Evolutionary conservation across 225 moss, liverwort and hornwort species (phyloP).

Genomic region (Marchantia polymorpha): DNA sequence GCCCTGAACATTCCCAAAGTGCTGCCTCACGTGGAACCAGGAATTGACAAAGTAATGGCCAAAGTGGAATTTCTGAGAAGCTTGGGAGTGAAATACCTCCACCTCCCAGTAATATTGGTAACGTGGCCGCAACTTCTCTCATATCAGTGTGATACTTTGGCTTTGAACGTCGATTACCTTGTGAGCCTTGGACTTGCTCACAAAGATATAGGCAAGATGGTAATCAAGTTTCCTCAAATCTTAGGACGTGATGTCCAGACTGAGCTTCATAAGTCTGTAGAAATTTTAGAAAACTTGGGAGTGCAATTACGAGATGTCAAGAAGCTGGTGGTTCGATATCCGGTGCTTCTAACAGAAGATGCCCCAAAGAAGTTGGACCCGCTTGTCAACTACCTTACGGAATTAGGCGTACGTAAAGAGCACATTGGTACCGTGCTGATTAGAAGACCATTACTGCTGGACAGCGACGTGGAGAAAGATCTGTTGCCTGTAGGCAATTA

Average conservation of each 20-base stretch:
- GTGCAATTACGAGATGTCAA: slow-evolving; percentile 46
- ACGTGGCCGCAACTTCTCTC: slow-evolving; percentile 57
- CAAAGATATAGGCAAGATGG: slow-evolving; percentile 55
- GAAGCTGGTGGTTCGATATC: slow-evolving; percentile 53
- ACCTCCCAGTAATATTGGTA: slow-evolving; percentile 48
- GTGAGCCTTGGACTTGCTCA: slow-evolving; percentile 43
- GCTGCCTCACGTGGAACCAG: slow-evolving; percentile 45
- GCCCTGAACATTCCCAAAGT: slow-evolving; percentile 51
- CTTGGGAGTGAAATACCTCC: slow-evolving; percentile 45
- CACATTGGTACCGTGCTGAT: slow-evolving; percentile 51
- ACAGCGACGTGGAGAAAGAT: slow-evolving; percentile 59
- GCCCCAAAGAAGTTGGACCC: slow-evolving; percentile 47
- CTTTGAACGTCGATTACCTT: slow-evolving; percentile 47
- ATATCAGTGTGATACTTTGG: slow-evolving; percentile 45
- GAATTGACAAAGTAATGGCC: slow-evolving; percentile 54
- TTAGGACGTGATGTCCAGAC: slow-evolving; percentile 42
- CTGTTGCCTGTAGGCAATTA: slow-evolving; percentile 52
- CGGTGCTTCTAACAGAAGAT: slow-evolving; percentile 46
- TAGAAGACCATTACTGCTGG: slow-evolving; percentile 50
- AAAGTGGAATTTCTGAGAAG: slow-evolving; percentile 61
- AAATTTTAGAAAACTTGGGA: slow-evolving; percentile 35
- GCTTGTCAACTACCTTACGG: slow-evolving; percentile 41
- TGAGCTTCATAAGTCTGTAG: slow-evolving; percentile 42
- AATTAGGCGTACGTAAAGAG: slow-evolving; percentile 43
- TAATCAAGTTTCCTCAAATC: slow-evolving; percentile 52